Evolutionary conservation across 1,284 basidiomycete genomes (phyloP), one percentile per base, ranked within the genome.

Genomic region (Melampsora americana): DNA sequence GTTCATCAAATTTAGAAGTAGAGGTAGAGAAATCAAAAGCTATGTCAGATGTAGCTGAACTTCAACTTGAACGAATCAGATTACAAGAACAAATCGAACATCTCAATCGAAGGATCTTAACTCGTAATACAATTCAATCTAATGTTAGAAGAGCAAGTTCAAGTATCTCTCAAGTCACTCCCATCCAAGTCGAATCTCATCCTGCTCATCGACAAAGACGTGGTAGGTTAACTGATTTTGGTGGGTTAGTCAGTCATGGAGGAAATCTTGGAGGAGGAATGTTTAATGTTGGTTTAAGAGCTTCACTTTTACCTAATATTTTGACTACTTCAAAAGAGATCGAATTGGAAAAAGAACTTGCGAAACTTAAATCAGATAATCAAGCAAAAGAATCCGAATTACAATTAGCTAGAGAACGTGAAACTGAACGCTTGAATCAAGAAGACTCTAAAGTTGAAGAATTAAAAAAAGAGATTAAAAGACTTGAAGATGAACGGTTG

Each of bases 51-150:
- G 14, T 76, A 23, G 53, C 32, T n/a, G 66, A 48, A 7, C 44
- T 76, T 2, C 66, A 66, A 59, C 53, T 76, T 18, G 66, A 76
- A 56, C 39, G 73, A 35, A 76, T 76, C 46, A 62, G 66, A 56
- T 65, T 76, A 60, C 66, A 76, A 76, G 73, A 76, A 44, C 73
- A 76, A 64, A 69, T 76, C 16, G 73, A 76, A 42, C 73, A 76
- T 69, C 46, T 76, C 35, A 76, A 76, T 76, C 73, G 73, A 16
- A 39, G 73, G 23, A 76, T 76, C 35, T 64, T 76, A 23, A 76
- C 73, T 14, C 61, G 53, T 30, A 66, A 76, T 9, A 76, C 66
- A 4, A 62, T 76, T 50, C 50, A 69, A 35, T 64, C 66, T 35
- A 76, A 68, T 69, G 59, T 69, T 35, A 66, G 73, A 30, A 35